Conservation (phyloP, 2,329 filamentous ascomycete genomes). For the Penicillium sp. region DNA sequence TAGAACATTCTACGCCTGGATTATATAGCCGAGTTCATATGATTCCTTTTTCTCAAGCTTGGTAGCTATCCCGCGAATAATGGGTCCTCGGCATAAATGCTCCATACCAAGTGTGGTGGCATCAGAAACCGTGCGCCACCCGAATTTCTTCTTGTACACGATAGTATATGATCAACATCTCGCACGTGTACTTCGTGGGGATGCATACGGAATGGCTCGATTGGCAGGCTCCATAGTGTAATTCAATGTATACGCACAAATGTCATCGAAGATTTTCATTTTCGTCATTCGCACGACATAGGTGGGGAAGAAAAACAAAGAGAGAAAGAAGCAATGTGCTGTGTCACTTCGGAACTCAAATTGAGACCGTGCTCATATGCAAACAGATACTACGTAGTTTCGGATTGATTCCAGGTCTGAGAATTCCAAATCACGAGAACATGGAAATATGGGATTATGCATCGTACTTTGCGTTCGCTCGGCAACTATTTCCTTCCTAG, state of each 20-base stretch:
- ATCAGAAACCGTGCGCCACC: neutral
- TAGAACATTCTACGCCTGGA: neutral
- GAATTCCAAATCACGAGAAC: neutral
- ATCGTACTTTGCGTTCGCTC: neutral
- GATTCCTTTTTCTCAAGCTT: neutral
- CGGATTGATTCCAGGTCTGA: neutral
- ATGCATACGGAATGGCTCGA: neutral
- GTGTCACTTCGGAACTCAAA: neutral
- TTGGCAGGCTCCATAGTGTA: neutral
- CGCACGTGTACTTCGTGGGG: neutral
- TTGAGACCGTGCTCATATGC: neutral
- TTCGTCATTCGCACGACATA: neutral
- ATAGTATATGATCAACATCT: neutral
- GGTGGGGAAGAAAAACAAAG: neutral
- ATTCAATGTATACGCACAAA: neutral
- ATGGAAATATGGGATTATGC: neutral
- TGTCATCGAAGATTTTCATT: neutral
- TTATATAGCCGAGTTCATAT: neutral
- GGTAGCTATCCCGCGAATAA: neutral
- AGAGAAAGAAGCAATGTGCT: neutral
- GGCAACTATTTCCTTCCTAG: neutral
- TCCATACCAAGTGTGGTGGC: neutral
- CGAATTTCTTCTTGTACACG: neutral
- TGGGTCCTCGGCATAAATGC: neutral
- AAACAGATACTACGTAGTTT: neutral